Percentiles rank a stretch among this genome's conserved stretches.
These are phyloP conservation scores for Auricularia cornea DNA, from an alignment of 768 basidiomycete species.

Conservation along the genomic window DNA sequence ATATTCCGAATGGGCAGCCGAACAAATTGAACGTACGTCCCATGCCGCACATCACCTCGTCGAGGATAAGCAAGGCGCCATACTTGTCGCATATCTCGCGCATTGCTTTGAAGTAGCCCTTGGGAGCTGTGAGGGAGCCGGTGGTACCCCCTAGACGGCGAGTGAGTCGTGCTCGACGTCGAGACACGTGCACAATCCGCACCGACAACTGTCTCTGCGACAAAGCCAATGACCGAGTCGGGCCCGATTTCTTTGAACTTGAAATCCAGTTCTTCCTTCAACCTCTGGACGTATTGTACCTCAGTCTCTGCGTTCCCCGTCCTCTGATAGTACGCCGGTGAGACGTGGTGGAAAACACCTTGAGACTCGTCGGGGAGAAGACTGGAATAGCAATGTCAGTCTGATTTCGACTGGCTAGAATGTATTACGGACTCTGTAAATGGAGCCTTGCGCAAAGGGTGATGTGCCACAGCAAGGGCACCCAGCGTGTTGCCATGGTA, in stretches of 20 bases:
- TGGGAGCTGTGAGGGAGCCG: constrained; percentile 66
- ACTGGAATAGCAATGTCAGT: background rate
- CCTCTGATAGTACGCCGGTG: constrained; percentile 80
- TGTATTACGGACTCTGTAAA: constrained; percentile 37
- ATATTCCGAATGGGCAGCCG: constrained; percentile 1
- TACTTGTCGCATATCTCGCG: constrained; percentile 55
- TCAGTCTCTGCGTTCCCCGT: constrained; percentile 66
- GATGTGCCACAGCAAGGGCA: constrained; percentile 58
- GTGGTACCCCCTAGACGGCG: constrained; percentile 78
- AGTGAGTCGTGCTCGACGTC: too few species aligned
- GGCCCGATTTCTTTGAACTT: constrained; percentile 79
- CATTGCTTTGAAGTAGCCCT: constrained; percentile 81
- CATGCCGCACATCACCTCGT: constrained; percentile 92
- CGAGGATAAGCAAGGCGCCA: constrained; percentile 62
- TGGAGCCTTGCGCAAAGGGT: constrained; percentile 58
- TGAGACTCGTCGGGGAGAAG: constrained; percentile 49
- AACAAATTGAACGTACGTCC: constrained; percentile 53
- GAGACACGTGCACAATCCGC: too few species aligned
- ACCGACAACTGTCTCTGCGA: constrained; percentile 21
- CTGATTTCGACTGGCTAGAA: background rate
- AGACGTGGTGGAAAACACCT: constrained; percentile 64
- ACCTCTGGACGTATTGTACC: constrained; percentile 69
- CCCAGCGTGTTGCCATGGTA: constrained; percentile 81
- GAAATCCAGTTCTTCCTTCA: constrained; percentile 73
- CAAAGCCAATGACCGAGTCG: constrained; percentile 67